These are phyloP conservation scores for Lotmaria passim DNA, from an alignment of 208 protist genomes.

Conservation along the genomic window DNA sequence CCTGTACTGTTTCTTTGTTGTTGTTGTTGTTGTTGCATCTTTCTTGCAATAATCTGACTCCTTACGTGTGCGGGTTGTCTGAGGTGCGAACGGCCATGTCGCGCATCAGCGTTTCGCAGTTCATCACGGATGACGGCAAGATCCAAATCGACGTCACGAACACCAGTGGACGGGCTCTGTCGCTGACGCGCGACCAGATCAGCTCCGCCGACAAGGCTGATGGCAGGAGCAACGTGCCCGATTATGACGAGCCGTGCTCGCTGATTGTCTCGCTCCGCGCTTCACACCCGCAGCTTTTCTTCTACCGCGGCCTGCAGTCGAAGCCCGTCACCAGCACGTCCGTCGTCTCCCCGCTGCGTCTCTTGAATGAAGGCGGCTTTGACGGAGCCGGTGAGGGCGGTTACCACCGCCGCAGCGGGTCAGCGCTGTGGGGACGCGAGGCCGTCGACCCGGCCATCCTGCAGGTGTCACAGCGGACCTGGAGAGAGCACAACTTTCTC, in stretches of 20 bases:
- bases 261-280: slow-evolving; percentile 72
- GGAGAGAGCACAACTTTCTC: slow-evolving; percentile 23
- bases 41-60: no score
- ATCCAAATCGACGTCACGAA: slow-evolving; percentile 42
- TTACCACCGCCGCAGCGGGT: slow-evolving; percentile 10
- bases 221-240: neutral
- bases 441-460: slow-evolving; percentile 19
- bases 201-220: neutral
- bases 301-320: slow-evolving; percentile 26
- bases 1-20: slow-evolving; percentile 4
- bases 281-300: slow-evolving; percentile 67
- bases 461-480: slow-evolving; percentile 26
- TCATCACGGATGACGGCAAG: slow-evolving; percentile 38
- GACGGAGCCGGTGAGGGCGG: neutral
- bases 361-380: neutral
- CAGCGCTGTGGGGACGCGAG: slow-evolving; percentile 17
- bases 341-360: slow-evolving; percentile 15
- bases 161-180: slow-evolving; percentile 25
- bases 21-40: no score
- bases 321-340: neutral
- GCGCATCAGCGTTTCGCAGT: slow-evolving; percentile 37
- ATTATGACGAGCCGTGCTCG: slow-evolving; percentile 46
- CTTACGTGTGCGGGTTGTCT: no score
- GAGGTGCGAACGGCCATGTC: no score
- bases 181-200: neutral